Base-by-base conservation (phyloP, 345 rosid species). In the Theobroma cacao region DNA sequence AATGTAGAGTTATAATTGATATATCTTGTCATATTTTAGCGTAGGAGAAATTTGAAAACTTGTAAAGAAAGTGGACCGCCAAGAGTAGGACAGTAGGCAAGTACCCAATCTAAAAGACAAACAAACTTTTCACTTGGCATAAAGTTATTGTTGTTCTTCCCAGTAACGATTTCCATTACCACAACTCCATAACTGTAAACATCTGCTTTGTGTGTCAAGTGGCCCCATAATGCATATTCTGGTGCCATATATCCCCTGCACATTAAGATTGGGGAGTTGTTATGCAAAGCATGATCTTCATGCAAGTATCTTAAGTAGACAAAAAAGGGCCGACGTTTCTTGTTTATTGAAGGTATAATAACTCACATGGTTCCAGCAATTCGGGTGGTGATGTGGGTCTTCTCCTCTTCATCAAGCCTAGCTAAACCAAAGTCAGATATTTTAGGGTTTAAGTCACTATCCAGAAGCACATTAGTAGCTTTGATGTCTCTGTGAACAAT, bases 361-460 rank as follows among this genome's bases (percentile, higher is more conserved):
- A 62, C 87, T 82, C 30, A 90, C 91, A 90, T 82, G 14, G 93
- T 90, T 55, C 93, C 93, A 43, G 93, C 93, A 18, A 90, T 83
- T 83, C 89, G 85, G 78, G 93, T 90, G 78, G 88, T 90, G 69
- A 90, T 71, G 56, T 88, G 93, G 70, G 87, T 84, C 52, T 85
- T 87, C 65, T 82, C 91, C 62, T 82, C 90, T 72, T 87, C 90
- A 41, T 87, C 80, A 0, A 90, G 91, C 80, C 86, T 90, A 65
- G 93, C 93, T 80, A 88, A 76, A 24, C 93, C 93, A 60, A 90
- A 90, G 80, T 88, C 93, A 20, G 93, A 90, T 81, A 90, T 90
- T 79, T 87, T 90, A 30, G 91, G 89, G 75, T 82, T 90, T 64
- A 88, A 48, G 53, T 88, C 84, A 73, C 30, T 18, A 74, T 90